Conservation (phyloP, 805 yeast genomes). For the Spathaspora boniae region DNA sequence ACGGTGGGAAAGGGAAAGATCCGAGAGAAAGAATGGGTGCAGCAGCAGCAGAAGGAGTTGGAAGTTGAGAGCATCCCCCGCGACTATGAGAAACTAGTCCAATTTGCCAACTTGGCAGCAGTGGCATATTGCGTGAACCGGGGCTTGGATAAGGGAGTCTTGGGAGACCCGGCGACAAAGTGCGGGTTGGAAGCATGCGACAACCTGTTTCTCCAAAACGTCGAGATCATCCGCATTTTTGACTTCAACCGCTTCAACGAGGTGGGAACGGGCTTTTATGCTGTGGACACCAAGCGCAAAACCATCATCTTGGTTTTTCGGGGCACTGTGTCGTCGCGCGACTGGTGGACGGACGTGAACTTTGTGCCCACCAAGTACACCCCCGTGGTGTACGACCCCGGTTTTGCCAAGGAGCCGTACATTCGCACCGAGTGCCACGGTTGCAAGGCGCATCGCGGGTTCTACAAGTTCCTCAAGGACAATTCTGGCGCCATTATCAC, state of each 20-base stretch:
- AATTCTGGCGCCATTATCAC: conserved; percentile 37
- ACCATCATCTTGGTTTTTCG: conserved; percentile 53
- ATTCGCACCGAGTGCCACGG: conserved; percentile 35
- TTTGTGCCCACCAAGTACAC: conserved; percentile 43
- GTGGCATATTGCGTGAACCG: conserved; percentile 35
- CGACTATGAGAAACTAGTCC: conserved; percentile 21
- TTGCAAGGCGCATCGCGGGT: conserved; percentile 66
- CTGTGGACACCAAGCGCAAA: conserved; percentile 42
- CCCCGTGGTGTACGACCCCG: conserved; percentile 26
- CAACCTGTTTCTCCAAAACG: conserved; percentile 15
- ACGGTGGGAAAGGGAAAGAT: not conserved
- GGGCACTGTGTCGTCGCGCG: conserved; percentile 60
- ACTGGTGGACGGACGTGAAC: conserved; percentile 60
- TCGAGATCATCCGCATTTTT: conserved; percentile 38
- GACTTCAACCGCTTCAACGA: conserved; percentile 41
- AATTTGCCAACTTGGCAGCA: conserved; percentile 33
- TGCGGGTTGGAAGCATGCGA: conserved; percentile 27
- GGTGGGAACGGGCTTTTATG: conserved; percentile 53
- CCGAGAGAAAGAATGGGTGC: not conserved
- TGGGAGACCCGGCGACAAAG: conserved; percentile 17
- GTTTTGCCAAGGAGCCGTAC: conserved; percentile 8
- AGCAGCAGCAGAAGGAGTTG: not conserved
- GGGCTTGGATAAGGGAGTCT: conserved; percentile 23
- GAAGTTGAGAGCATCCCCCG: conserved; percentile 5
- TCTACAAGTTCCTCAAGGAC: conserved; percentile 43